Conservation (phyloP, 495 filamentous ascomycete species). For the Lindgomyces ingoldianus region DNA sequence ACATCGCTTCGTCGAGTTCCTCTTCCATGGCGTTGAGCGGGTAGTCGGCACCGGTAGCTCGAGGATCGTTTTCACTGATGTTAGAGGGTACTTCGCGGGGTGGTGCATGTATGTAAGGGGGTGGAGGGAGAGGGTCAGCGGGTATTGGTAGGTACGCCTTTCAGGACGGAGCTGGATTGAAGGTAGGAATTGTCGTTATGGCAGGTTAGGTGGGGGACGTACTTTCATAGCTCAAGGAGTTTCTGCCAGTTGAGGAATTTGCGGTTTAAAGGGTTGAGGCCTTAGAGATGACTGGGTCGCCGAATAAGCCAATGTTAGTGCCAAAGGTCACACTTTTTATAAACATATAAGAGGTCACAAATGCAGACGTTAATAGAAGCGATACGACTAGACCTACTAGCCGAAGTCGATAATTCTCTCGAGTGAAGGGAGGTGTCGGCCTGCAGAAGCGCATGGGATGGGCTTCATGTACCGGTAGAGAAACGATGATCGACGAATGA, state of each 20-base stretch:
- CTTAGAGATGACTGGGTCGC: conserved; percentile 68
- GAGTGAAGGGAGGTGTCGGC: conserved; percentile 73
- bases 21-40: conserved; percentile 50
- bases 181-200: too few relatives aligned
- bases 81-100: conserved; percentile 55
- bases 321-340: conserved; percentile 67
- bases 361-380: conserved; percentile 58
- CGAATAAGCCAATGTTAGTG: conserved; percentile 75
- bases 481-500: too few relatives aligned
- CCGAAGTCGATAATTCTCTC: conserved; percentile 60
- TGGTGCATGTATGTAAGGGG: conserved; percentile 57
- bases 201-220: too few relatives aligned
- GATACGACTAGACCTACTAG: conserved; percentile 63
- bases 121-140: conserved; percentile 81
- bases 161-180: conserved; percentile 72
- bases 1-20: conserved; percentile 55
- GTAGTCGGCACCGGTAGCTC: conserved; percentile 45
- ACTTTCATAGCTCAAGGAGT: conserved; percentile 65
- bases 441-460: too few relatives aligned
- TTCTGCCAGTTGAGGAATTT: conserved; percentile 76
- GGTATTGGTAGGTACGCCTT: conserved; percentile 85
- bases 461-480: too few relatives aligned
- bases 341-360: conserved; percentile 72
- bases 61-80: conserved; percentile 52
- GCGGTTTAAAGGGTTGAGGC: conserved; percentile 61